Percentiles rank a stretch among this genome's conserved stretches.
Evolutionary conservation across 129 eudicot genomes (phyloP).

Genomic region (Artemisia annua): DNA sequence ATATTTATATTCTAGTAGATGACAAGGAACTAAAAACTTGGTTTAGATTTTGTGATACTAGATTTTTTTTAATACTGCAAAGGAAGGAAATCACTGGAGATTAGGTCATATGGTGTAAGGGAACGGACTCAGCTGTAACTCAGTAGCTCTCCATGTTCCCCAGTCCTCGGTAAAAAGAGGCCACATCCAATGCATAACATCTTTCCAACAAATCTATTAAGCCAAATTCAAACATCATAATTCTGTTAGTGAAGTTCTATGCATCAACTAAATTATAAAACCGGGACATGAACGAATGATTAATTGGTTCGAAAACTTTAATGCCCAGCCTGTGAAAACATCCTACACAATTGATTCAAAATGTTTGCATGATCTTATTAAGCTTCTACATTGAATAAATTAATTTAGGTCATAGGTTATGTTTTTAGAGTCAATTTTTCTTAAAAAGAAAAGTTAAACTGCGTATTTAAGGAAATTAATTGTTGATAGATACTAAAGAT

Average conservation of each 20-base stretch:
- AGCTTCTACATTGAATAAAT: not conserved
- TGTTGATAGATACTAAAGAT: not conserved
- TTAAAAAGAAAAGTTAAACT: not conserved
- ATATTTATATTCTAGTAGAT: not conserved
- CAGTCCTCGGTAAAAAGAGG: constrained; percentile 91
- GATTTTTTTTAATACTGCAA: not conserved
- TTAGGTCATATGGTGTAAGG: constrained; percentile 72
- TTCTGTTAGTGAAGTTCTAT: constrained; percentile 7
- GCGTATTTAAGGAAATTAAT: not conserved
- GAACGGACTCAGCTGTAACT: constrained; percentile 70
- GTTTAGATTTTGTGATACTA: not conserved
- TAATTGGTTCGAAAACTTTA: not conserved
- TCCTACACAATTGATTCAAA: constrained; percentile 1
- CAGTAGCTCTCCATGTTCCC: constrained; percentile 85
- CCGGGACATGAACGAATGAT: constrained; percentile 16
- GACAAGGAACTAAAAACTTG: not conserved
- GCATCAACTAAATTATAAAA: constrained; percentile 12
- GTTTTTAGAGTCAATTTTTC: too few species aligned
- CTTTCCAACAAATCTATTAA: constrained; percentile 77
- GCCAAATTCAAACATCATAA: constrained; percentile 13
- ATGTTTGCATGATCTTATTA: constrained; percentile 4
- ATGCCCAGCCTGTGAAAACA: not conserved
- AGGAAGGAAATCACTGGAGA: constrained; percentile 13
- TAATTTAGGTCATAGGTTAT: not conserved
- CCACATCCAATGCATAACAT: constrained; percentile 98